Evolutionary conservation across 306 rosid species (phyloP), one percentile per base, ranked within the genome.

Genomic region (Sesbania bispinosa): DNA sequence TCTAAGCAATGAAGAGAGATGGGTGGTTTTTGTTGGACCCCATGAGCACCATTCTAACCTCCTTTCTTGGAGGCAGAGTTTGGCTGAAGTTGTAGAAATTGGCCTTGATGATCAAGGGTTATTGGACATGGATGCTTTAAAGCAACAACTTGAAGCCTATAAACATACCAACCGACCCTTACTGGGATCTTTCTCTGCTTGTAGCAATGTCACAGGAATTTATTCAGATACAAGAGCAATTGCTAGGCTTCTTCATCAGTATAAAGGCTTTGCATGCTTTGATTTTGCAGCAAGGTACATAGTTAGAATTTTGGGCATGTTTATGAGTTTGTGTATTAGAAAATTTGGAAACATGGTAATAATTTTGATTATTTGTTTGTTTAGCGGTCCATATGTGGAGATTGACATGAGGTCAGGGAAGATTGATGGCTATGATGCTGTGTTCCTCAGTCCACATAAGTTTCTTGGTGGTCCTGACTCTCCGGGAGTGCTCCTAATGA

Each of bases 11-110:
- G 81, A 90, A 43, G 96, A 90, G 70, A 87, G 85, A 43, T 93
- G 98, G 97, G 84, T 93, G 27, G 92, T 90, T 43, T 90, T 93
- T 33, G 93, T 90, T n/a, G 98, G 98, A 11, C 98, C 96, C 1
- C 75, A 80, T 47, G 98, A 93, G 60, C 98, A 92, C 74, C 96
- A 92, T 62, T 93, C 98, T 0, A 93, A 93, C 78, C 82, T 90
- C 7, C 96, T 93, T n/a, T 88, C 96, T 5, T 93, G 98, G 98
- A 58, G 96, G 65, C 96, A 88, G 53, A 90, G 93, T 77, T 75
- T 88, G 58, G 97, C 93, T 18, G 82, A 93, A 60, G 94, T 93
- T 0, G 67, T 90, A 7, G 97, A 93, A 74, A 88, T 93, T 77
- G 96, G 87, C 3, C 30, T 90, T 2, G 84, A 90, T 57, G 78